Percentiles rank a stretch among this genome's conserved stretches.
Evolutionary conservation across 1,284 basidiomycete species (phyloP).

Genomic region (Apiotrichum sp.): DNA sequence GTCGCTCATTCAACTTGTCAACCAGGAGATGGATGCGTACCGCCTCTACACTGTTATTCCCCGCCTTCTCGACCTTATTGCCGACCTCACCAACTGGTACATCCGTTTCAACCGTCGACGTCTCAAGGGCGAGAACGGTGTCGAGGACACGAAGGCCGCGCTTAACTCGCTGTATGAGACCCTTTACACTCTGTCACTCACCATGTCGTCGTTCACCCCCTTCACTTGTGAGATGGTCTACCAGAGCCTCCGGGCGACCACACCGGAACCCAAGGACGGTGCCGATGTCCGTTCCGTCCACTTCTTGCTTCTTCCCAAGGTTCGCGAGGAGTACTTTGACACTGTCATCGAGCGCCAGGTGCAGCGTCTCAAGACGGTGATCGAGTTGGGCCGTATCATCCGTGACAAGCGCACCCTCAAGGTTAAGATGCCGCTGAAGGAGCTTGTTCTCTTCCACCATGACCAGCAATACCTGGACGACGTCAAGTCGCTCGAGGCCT

Average conservation of each 20-base stretch:
- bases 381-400: conserved; percentile 83
- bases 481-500: conserved; percentile 74
- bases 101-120: conserved; percentile 97
- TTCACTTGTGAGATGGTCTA: conserved; percentile 98
- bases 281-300: conserved; percentile 85
- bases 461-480: conserved; percentile 80
- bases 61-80: conserved; percentile 83
- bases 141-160: conserved; percentile 79
- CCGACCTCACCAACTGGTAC: conserved; percentile 99
- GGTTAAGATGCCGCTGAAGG: conserved; percentile 81
- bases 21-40: conserved; percentile 92
- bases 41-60: conserved; percentile 97
- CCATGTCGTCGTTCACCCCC: conserved; percentile 97
- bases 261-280: conserved; percentile 66
- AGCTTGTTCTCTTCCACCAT: conserved; percentile 90
- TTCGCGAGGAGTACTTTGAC: conserved; percentile 94
- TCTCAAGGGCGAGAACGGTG: conserved; percentile 90
- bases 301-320: conserved; percentile 88
- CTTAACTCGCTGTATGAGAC: conserved; percentile 96
- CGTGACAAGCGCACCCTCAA: conserved; percentile 83
- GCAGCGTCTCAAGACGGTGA: conserved; percentile 87
- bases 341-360: conserved; percentile 93
- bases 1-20: conserved; percentile 85
- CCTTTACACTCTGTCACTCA: conserved; percentile 86
- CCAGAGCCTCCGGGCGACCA: conserved; percentile 78